These are phyloP conservation scores for Magnolia officinalis DNA, from an alignment of 164 flowering plant genomes.

Conservation along the genomic window DNA sequence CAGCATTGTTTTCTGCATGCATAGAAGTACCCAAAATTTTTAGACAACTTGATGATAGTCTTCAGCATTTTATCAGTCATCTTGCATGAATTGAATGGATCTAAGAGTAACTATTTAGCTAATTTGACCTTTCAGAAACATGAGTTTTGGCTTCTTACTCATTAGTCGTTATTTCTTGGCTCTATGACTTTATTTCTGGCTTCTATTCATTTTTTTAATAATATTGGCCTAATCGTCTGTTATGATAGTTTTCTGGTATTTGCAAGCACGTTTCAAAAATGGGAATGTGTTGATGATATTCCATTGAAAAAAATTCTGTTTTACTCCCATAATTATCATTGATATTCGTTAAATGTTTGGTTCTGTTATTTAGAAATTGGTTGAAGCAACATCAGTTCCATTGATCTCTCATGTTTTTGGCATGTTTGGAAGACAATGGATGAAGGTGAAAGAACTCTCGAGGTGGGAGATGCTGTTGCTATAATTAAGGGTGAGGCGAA, in stretches of 20 bases:
- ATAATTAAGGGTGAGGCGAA: constrained; percentile 74
- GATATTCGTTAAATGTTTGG: neutral
- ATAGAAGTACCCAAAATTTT: no score
- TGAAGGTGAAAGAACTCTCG: constrained; percentile 34
- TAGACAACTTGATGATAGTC: no score
- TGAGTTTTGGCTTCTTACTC: no score
- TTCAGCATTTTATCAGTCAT: no score
- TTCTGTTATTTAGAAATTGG: neutral
- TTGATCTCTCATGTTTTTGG: constrained; percentile 4
- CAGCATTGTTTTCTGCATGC: no score
- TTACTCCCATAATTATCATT: neutral
- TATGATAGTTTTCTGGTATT: neutral
- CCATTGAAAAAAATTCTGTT: neutral
- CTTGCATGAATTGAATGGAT: no score
- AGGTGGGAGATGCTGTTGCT: constrained; percentile 81
- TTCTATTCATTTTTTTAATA: neutral
- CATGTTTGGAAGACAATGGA: constrained; percentile 31
- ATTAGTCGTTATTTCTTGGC: no score
- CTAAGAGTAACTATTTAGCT: no score
- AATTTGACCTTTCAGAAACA: no score
- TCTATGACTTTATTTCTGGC: neutral
- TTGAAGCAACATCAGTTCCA: neutral
- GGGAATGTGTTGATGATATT: neutral
- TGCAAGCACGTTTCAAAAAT: neutral
- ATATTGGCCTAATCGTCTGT: neutral